phyloP scores from a whole-genome alignment of 176 grass and related monocot genomes.

The Aegilops speltoides region DNA sequence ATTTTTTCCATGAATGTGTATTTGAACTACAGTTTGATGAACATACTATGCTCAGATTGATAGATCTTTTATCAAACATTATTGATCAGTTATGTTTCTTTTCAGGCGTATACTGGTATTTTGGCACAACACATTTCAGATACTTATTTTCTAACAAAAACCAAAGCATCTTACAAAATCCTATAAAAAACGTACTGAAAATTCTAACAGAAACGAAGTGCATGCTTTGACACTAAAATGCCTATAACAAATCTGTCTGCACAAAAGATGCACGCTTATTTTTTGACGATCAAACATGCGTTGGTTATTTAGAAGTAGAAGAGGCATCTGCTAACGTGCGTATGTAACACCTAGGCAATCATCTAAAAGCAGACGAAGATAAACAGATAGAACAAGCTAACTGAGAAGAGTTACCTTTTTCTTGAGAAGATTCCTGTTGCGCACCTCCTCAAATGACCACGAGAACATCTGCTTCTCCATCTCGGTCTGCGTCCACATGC shows the following conservation, averaged over 20 bases:
- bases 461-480: conserved; percentile 48
- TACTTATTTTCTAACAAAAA: neutral
- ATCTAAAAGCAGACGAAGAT: neutral
- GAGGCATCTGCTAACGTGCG: neutral
- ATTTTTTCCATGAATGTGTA: neutral
- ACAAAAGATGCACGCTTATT: neutral
- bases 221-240: neutral
- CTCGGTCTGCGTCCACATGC: conserved; percentile 21
- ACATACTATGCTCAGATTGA: neutral
- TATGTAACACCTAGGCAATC: neutral
- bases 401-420: conserved; percentile 26
- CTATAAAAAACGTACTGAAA: neutral
- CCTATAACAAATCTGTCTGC: too few relatives aligned
- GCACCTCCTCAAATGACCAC: conserved; percentile 45
- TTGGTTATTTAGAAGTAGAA: neutral
- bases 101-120: neutral
- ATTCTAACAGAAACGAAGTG: neutral
- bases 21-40: neutral
- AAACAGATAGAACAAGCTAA: neutral
- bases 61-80: neutral
- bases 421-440: conserved; percentile 44
- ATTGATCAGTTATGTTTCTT: neutral
- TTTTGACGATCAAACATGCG: neutral
- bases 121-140: neutral
- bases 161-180: neutral